Base-by-base conservation (phyloP, 1,139 yeast species). In the Scheffersomyces illinoinensis region DNA sequence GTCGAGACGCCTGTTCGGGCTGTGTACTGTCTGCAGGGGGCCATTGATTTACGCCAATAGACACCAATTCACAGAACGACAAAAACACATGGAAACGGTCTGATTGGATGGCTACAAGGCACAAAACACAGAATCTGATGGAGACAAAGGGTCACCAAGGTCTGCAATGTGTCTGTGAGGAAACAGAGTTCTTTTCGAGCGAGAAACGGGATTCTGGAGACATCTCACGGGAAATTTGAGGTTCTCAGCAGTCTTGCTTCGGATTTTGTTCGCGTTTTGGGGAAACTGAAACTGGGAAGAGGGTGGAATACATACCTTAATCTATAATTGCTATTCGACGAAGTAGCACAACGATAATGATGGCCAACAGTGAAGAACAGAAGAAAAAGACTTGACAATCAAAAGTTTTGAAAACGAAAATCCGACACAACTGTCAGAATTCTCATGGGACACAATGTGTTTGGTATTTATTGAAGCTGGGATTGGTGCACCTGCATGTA, bases 391-490 rank as follows among this genome's bases (percentile, higher is more conserved):
- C 26, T 33, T 33, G 43, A 33, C 43, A 33, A 33, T 33, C 43
- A 33, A 33, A 24, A 33, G 43, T 33, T 12, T 14, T 12, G 43
- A 33, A 33, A 33, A 12, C 4, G 43, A 33, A 33, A 33, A 33
- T 33, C 43, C 43, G 43, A 33, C 43, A 33, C 43, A 33, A 14
- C 43, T 33, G 43, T 33, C 43, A 33, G 43, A 14, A 33, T 33
- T 33, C 43, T 33, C 43, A 33, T 17, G 43, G 17, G 43, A 33
- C 43, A 48, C 51, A 48, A 48, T 48, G 51, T 48, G 51, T 48
- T 20, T 48, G 51, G 51, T 48, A 48, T 48, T 48, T 48, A 48
- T 48, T 48, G 51, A 24, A 48, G n/a, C 51, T 20, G 51, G n/a
- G 51, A 48, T 20, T 21, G 51, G 51, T 17, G 26, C 19, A 7